Base-by-base conservation (phyloP, 2,329 filamentous ascomycete species). In the Exophiala viscosa region DNA sequence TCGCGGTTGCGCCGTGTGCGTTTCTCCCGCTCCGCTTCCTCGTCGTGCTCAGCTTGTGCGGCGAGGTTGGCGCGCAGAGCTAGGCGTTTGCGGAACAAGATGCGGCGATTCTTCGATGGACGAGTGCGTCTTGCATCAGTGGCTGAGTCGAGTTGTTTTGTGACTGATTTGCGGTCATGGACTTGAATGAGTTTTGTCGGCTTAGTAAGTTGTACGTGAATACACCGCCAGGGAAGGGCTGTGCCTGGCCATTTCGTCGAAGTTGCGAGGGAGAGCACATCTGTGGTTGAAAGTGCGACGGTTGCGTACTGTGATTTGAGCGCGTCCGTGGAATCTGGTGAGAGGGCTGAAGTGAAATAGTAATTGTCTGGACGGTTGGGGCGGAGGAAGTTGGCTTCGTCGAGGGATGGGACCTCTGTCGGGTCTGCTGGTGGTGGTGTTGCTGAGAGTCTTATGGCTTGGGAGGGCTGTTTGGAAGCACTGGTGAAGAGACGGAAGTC, bases 81-180 rank as follows among this genome's bases (percentile, higher is more conserved):
- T 11, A 55, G 50, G 3, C 55, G 55, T 3, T 48, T 50, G 20
- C 58, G 58, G 36, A 57, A 41, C 13, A 57, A 39, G 15, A 60
- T 58, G 10, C 60, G 59, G 3, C 59, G 49, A 46, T 58, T 61
- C 53, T 62, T 62, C 3, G 52, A 57, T 7, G 60, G 60, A 34
- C 55, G 45, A 2, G 48, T 38, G 13, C 45, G 40, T 31, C 34
- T 32, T 42, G 13, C 6, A 15, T 35, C 14, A 13, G 42, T 20
- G 14, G 18, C 8, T 20, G 39, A 15, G 18, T 14, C 20, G 43
- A 40, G 20, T 31, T 31, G 42, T 40, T 13, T 18, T 13, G 20
- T 10, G 20, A 17, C 13, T 1, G 50, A 28, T 28, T 28, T 28
- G 3, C 3, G 23, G 23, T 28, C 8, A 44, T 20, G 23, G 49